Percentiles rank a stretch among this genome's conserved stretches.
These are phyloP conservation scores for Entomortierella chlamydospora DNA, from an alignment of 192 early-diverging fungal species.

Conservation along the genomic window DNA sequence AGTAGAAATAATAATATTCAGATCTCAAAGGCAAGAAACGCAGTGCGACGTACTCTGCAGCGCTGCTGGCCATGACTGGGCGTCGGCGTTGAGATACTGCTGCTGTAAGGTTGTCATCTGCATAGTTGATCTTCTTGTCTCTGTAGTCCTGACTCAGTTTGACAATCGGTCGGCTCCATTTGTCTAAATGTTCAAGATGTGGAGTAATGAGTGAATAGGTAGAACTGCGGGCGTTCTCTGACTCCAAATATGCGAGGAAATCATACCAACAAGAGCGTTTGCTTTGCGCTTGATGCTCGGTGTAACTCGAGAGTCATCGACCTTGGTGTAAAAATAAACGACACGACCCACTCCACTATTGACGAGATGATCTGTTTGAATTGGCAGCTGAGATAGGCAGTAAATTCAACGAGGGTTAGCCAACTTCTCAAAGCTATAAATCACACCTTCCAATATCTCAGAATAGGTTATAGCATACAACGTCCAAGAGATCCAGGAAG, in stretches of 20 bases:
- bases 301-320: conserved; percentile 74
- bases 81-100: conserved; percentile 33
- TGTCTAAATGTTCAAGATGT: conserved; percentile 23
- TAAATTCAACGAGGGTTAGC: neutral
- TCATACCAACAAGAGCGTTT: conserved; percentile 79
- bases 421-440: neutral
- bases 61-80: neutral
- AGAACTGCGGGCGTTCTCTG: neutral
- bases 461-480: conserved; percentile 55
- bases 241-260: neutral
- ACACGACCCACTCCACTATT: conserved; percentile 87
- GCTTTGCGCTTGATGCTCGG: conserved; percentile 75
- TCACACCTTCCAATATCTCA: neutral
- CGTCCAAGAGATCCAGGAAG: conserved; percentile 77
- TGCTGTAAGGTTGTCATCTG: conserved; percentile 7
- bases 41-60: conserved; percentile 22
- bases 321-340: conserved; percentile 91
- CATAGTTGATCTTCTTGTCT: conserved; percentile 59
- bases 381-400: conserved; percentile 61
- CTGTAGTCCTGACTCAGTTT: conserved; percentile 81
- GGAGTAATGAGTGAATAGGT: neutral
- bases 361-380: conserved; percentile 80
- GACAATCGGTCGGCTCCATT: conserved; percentile 89
- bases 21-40: neutral
- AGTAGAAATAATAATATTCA: neutral